Conservation (phyloP, 192 early-diverging fungal species). For the Bifiguratus adelaidae region DNA sequence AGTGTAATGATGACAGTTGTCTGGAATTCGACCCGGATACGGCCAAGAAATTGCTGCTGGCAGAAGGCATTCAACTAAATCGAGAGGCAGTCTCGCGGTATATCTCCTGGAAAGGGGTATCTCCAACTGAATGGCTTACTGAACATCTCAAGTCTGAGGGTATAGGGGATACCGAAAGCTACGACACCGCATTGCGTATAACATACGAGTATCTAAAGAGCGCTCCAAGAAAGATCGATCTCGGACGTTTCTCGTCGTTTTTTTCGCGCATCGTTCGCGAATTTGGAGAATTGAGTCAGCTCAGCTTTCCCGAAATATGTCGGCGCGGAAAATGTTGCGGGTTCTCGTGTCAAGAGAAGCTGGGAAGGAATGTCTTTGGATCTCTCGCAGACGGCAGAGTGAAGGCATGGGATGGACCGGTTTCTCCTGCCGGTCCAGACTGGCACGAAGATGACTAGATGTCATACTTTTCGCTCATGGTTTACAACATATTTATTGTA, state of each 20-base stretch:
- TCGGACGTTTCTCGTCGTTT: constrained; percentile 3
- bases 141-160: not conserved
- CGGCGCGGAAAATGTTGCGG: not conserved
- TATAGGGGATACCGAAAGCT: not conserved
- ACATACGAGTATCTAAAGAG: not conserved
- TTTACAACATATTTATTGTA: too few species aligned
- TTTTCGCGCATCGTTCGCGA: not conserved
- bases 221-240: constrained; percentile 1
- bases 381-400: too few species aligned
- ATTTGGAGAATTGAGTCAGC: too few species aligned
- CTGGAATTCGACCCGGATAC: constrained; percentile 6
- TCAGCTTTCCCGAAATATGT: not conserved
- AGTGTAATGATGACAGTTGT: constrained; percentile 6
- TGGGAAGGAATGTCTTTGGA: not conserved
- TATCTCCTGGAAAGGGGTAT: too few species aligned
- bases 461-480: too few species aligned
- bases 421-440: too few species aligned
- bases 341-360: not conserved
- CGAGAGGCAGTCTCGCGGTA: too few species aligned
- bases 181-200: not conserved
- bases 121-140: not conserved
- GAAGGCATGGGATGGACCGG: too few species aligned
- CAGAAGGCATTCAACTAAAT: not conserved
- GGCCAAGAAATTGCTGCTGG: not conserved
- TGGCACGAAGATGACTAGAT: too few species aligned